These are phyloP conservation scores for Naganishia cerealis DNA, from an alignment of 1,284 basidiomycete species.

Conservation along the genomic window DNA sequence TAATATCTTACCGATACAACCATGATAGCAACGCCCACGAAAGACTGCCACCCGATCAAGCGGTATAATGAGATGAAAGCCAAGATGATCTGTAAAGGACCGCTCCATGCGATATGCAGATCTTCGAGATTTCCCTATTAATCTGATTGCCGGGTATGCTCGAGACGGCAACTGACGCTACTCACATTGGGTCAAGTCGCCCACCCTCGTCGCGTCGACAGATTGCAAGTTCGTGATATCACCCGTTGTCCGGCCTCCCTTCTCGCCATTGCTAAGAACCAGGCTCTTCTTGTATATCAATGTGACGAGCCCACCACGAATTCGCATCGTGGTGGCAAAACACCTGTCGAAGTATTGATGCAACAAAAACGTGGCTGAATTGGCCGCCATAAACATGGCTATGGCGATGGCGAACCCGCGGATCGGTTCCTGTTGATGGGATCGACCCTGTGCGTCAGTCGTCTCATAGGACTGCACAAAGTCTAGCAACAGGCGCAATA, in stretches of 20 bases:
- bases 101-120: slow-evolving; percentile 57
- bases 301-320: slow-evolving; percentile 81
- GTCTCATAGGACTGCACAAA: slow-evolving; percentile 75
- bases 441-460: slow-evolving; percentile 39
- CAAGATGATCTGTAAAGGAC: slow-evolving; percentile 46
- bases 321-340: slow-evolving; percentile 70
- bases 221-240: slow-evolving; percentile 94
- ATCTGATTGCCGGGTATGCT: slow-evolving; percentile 57
- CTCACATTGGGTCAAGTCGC: slow-evolving; percentile 73
- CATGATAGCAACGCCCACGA: slow-evolving; percentile 91
- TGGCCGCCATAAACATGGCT: slow-evolving; percentile 75
- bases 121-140: slow-evolving; percentile 39
- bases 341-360: slow-evolving; percentile 70
- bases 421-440: slow-evolving; percentile 40
- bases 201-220: slow-evolving; percentile 74
- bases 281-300: slow-evolving; percentile 84
- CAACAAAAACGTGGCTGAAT: slow-evolving; percentile 75
- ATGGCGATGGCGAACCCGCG: slow-evolving; percentile 74
- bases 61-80: slow-evolving; percentile 87
- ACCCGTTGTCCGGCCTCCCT: slow-evolving; percentile 70
- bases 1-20: slow-evolving; percentile 59
- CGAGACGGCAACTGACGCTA: background rate
- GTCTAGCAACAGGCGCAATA: slow-evolving; percentile 74
- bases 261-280: slow-evolving; percentile 78
- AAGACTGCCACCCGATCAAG: slow-evolving; percentile 86